These are phyloP conservation scores for Caryopteris hybrid DNA, from an alignment of 305 asterid genomes.

Conservation along the genomic window DNA sequence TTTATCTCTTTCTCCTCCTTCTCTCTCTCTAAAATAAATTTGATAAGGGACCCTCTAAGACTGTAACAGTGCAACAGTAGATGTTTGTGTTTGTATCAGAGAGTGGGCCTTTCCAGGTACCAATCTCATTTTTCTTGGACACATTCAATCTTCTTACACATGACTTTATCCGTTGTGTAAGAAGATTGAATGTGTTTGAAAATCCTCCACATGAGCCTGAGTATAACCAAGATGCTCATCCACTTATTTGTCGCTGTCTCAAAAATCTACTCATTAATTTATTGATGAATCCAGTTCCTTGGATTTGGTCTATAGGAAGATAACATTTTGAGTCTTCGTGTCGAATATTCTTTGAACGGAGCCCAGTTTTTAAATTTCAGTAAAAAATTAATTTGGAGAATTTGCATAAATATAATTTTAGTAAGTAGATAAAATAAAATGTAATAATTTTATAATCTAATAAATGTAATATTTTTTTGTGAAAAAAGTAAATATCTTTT, in stretches of 20 bases:
- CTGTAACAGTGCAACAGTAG: constrained; percentile 4
- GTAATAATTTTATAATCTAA: too few relatives aligned
- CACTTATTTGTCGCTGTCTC: neutral
- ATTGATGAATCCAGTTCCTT: neutral
- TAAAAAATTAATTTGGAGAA: too few relatives aligned
- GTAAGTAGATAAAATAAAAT: too few relatives aligned
- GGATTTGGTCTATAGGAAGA: neutral
- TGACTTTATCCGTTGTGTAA: neutral
- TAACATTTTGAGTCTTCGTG: neutral
- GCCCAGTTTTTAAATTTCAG: too few relatives aligned
- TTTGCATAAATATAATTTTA: too few relatives aligned
- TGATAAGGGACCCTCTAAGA: neutral
- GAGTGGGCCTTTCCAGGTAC: neutral
- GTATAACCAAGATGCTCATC: neutral
- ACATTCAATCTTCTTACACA: neutral
- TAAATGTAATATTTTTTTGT: too few relatives aligned
- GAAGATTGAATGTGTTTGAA: constrained; percentile 3
- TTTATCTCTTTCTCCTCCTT: neutral
- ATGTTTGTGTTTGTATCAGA: constrained; percentile 15
- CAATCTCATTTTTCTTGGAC: neutral
- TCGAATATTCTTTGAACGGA: too few relatives aligned
- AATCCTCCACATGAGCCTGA: neutral
- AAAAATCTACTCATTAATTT: neutral
- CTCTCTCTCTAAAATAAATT: neutral
- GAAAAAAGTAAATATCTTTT: too few relatives aligned